Percentiles rank a stretch among this genome's conserved stretches.
Evolutionary conservation across 2,329 filamentous ascomycete genomes (phyloP).

Genomic region (Parastagonospora nodorum): DNA sequence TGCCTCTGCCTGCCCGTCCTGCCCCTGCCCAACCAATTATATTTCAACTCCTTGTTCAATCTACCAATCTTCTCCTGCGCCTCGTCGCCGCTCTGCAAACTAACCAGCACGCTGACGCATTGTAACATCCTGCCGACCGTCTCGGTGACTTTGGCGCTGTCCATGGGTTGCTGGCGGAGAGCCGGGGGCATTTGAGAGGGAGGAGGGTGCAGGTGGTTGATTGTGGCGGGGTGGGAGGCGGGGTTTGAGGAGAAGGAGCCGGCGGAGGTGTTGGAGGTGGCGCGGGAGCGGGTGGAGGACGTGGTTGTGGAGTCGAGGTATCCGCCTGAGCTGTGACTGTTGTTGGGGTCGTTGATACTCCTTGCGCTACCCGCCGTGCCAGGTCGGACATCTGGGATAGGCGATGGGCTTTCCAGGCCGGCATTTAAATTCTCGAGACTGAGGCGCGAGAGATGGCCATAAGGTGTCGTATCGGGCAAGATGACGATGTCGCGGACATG

Average conservation of each 20-base stretch:
- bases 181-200: slow-evolving; percentile 22
- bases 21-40: slow-evolving; percentile 94
- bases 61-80: slow-evolving; percentile 80
- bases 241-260: slow-evolving; percentile 51
- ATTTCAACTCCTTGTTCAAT: slow-evolving; percentile 83
- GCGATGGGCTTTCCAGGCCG: slow-evolving; percentile 45
- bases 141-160: slow-evolving; percentile 80
- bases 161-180: slow-evolving; percentile 43
- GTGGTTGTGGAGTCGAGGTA: slow-evolving; percentile 71
- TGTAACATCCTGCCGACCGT: slow-evolving; percentile 95
- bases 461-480: slow-evolving; percentile 85
- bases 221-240: slow-evolving; percentile 24
- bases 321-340: slow-evolving; percentile 68
- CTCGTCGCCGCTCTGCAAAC: slow-evolving; percentile 73
- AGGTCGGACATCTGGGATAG: slow-evolving; percentile 34
- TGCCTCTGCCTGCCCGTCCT: slow-evolving; percentile 86
- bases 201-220: slow-evolving; percentile 21
- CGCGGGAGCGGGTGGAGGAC: slow-evolving; percentile 68
- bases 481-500: slow-evolving; percentile 86
- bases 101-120: slow-evolving; percentile 88
- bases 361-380: slow-evolving; percentile 37
- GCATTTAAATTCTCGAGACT: slow-evolving; percentile 74
- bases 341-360: not conserved
- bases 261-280: slow-evolving; percentile 78
- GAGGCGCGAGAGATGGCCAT: slow-evolving; percentile 85